phyloP scores from a whole-genome alignment of 768 basidiomycete genomes.

The Amanita brunnescens region DNA sequence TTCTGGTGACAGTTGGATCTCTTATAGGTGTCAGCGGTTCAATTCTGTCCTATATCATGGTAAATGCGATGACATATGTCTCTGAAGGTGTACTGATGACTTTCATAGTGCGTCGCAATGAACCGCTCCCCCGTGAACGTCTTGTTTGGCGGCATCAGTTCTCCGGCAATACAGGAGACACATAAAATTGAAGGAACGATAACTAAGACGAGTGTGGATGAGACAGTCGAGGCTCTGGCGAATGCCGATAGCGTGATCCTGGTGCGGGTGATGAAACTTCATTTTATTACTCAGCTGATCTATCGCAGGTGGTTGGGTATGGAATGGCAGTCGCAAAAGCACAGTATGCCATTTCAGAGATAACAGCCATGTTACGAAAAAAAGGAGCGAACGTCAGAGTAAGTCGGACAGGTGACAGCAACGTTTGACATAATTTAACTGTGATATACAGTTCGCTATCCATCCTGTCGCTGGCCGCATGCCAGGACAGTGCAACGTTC shows the following conservation, averaged over 20 bases:
- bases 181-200: constrained; percentile 81
- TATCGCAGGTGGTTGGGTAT: constrained; percentile 64
- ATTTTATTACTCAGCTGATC: constrained; percentile 7
- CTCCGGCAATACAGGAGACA: constrained; percentile 42
- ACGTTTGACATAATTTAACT: background rate
- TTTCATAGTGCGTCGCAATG: constrained; percentile 78
- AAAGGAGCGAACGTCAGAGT: constrained; percentile 72
- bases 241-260: constrained; percentile 83
- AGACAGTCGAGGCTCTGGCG: constrained; percentile 66
- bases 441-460: constrained; percentile 52
- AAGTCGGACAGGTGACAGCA: constrained; percentile 10
- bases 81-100: background rate
- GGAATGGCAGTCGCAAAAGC: constrained; percentile 93
- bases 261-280: constrained; percentile 24
- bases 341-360: constrained; percentile 73
- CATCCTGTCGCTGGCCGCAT: constrained; percentile 90
- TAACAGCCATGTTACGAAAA: constrained; percentile 59
- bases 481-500: constrained; percentile 92
- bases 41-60: constrained; percentile 91
- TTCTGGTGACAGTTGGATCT: constrained; percentile 77
- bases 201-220: constrained; percentile 71
- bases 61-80: constrained; percentile 18
- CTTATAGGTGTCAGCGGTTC: constrained; percentile 87
- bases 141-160: constrained; percentile 77
- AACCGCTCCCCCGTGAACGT: constrained; percentile 82